phyloP scores from a whole-genome alignment of 768 basidiomycete species.

The Paxillus rubicundulus region DNA sequence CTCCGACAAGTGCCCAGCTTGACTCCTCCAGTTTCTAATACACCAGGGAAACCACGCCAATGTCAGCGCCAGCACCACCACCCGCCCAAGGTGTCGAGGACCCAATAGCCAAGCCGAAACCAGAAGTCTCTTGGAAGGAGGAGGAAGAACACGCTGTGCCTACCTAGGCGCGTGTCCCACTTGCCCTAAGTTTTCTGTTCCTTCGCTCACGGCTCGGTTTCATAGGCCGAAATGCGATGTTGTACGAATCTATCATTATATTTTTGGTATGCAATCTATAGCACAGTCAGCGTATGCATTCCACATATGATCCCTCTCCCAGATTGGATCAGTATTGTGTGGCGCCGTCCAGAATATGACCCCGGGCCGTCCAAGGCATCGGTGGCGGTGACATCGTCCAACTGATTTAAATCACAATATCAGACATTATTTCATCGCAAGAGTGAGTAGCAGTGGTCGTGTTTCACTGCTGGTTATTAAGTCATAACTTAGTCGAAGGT shows the following conservation, averaged over 20 bases:
- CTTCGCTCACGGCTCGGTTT: not conserved
- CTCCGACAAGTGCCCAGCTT: not conserved
- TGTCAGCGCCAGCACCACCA: not conserved
- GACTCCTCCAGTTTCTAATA: not conserved
- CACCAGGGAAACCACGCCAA: not conserved
- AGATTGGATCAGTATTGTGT: conserved; percentile 40
- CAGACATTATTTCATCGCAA: conserved; percentile 38
- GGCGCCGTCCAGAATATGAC: conserved; percentile 44
- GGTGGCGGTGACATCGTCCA: conserved; percentile 41
- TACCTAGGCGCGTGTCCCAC: conserved; percentile 24
- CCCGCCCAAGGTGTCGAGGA: not conserved
- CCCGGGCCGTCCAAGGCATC: conserved; percentile 42
- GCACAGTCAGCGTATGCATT: not conserved
- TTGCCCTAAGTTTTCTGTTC: not conserved
- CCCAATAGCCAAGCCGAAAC: conserved; percentile 8
- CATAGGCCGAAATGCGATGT: conserved; percentile 37
- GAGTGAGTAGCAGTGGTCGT: conserved; percentile 24
- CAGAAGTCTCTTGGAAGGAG: conserved; percentile 38
- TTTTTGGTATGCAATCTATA: conserved; percentile 32
- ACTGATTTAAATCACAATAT: conserved; percentile 36
- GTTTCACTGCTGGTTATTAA: not conserved
- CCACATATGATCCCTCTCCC: not conserved
- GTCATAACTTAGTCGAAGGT: conserved; percentile 33
- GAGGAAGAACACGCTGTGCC: conserved; percentile 43
- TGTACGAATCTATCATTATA: conserved; percentile 35